These are phyloP conservation scores for Kodamaea nitidulidarum DNA, from an alignment of 805 yeast genomes.

Conservation along the genomic window DNA sequence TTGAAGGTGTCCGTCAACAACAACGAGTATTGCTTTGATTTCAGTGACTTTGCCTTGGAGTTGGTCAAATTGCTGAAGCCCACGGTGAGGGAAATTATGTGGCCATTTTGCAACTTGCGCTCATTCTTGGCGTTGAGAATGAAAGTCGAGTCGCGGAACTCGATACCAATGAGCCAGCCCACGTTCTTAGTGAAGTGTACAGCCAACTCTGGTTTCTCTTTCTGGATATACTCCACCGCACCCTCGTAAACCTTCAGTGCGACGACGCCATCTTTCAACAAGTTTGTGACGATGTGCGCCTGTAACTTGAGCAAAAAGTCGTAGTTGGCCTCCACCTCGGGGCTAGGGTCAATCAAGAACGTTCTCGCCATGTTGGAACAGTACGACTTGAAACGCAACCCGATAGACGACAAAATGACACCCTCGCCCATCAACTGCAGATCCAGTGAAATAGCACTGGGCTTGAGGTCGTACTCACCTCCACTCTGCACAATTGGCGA, in stretches of 20 bases:
- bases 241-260: slow-evolving; percentile 67
- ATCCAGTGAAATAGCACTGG: slow-evolving; percentile 73
- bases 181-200: slow-evolving; percentile 67
- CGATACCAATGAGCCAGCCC: slow-evolving; percentile 89
- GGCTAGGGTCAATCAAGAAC: slow-evolving; percentile 83
- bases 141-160: slow-evolving; percentile 76
- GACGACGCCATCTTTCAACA: slow-evolving; percentile 62
- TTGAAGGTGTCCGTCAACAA: slow-evolving; percentile 78
- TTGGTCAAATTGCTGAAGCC: slow-evolving; percentile 68
- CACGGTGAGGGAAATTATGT: slow-evolving; percentile 68
- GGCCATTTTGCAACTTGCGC: slow-evolving; percentile 62
- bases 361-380: slow-evolving; percentile 87
- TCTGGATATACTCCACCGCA: slow-evolving; percentile 54
- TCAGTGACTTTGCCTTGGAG: slow-evolving; percentile 41
- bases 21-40: slow-evolving; percentile 61
- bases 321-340: slow-evolving; percentile 73
- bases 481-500: slow-evolving; percentile 90
- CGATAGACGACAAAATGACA: slow-evolving; percentile 77
- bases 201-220: slow-evolving; percentile 59
- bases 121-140: slow-evolving; percentile 71
- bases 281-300: slow-evolving; percentile 48
- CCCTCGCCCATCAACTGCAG: slow-evolving; percentile 63
- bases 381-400: slow-evolving; percentile 82
- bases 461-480: slow-evolving; percentile 75
- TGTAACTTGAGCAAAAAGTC: slow-evolving; percentile 72